phyloP scores from a whole-genome alignment of 2,329 filamentous ascomycete genomes.

The Alternaria novae-zelandiae region DNA sequence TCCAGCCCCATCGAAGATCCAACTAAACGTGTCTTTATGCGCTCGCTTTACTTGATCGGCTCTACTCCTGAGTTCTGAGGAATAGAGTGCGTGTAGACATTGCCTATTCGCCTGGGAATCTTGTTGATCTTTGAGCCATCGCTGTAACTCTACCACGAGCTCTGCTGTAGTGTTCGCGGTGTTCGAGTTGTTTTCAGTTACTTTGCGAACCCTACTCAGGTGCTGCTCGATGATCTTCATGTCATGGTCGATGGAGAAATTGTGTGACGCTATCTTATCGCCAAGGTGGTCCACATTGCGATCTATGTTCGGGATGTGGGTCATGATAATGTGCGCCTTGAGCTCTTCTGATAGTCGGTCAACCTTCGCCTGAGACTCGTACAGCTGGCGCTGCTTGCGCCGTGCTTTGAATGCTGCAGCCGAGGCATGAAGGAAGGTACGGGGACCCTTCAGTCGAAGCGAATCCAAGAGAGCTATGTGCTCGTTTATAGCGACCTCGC shows the following conservation, averaged over 20 bases:
- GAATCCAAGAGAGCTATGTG: too few relatives aligned
- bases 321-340: not conserved
- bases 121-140: conserved; percentile 8
- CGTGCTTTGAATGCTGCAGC: too few relatives aligned
- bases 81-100: conserved; percentile 14
- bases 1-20: not conserved
- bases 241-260: not conserved
- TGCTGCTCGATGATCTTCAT: not conserved
- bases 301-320: not conserved
- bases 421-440: too few relatives aligned
- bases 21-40: conserved; percentile 8
- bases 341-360: not conserved
- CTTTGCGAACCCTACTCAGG: not conserved
- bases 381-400: too few relatives aligned
- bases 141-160: not conserved
- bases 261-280: not conserved
- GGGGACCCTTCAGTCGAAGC: too few relatives aligned
- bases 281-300: not conserved
- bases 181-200: not conserved
- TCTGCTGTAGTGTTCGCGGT: not conserved
- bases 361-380: not conserved
- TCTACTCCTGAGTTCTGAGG: not conserved
- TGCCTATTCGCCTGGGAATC: not conserved
- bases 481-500: too few relatives aligned
- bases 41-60: conserved; percentile 1